Percentiles rank a stretch among this genome's conserved stretches.
Evolutionary conservation across 2,329 filamentous ascomycete species (phyloP).

Genomic region (Trichoderma hamatum): DNA sequence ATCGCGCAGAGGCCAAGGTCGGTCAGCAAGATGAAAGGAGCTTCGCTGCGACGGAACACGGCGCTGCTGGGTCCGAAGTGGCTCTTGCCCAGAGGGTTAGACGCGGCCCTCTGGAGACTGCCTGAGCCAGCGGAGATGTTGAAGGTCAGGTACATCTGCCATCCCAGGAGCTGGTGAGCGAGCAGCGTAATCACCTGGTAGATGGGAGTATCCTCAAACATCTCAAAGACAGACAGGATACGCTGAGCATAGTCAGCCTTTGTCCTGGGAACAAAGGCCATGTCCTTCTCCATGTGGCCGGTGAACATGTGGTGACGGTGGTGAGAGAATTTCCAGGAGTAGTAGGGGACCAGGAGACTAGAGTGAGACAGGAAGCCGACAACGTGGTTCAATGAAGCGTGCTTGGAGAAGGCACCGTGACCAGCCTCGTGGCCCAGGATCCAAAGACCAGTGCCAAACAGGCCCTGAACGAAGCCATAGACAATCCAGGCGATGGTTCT

Average conservation of each 20-base stretch:
- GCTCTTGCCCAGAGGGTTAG: slow-evolving; percentile 44
- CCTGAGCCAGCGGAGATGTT: slow-evolving; percentile 49
- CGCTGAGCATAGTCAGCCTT: slow-evolving; percentile 10
- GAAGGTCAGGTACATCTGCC: slow-evolving; percentile 65
- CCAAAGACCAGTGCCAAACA: slow-evolving; percentile 70
- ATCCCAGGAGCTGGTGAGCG: slow-evolving; percentile 65
- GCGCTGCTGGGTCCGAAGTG: slow-evolving; percentile 65
- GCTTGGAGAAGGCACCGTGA: slow-evolving; percentile 67
- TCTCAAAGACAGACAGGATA: slow-evolving; percentile 47
- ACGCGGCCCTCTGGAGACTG: slow-evolving; percentile 15
- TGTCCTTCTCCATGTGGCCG: slow-evolving; percentile 63
- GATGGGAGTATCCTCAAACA: slow-evolving; percentile 66
- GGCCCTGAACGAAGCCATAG: slow-evolving; percentile 67
- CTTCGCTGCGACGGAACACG: slow-evolving; percentile 62
- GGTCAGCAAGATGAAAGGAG: slow-evolving; percentile 58
- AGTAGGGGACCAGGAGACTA: slow-evolving; percentile 68
- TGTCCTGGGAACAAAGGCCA: slow-evolving; percentile 21
- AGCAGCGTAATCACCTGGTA: slow-evolving; percentile 58
- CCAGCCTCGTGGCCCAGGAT: slow-evolving; percentile 73
- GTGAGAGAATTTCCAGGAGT: slow-evolving; percentile 73
- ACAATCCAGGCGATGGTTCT: slow-evolving; percentile 34
- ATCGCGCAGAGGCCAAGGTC: slow-evolving; percentile 62
- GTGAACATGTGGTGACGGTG: slow-evolving; percentile 70
- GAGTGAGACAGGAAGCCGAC: slow-evolving; percentile 69
- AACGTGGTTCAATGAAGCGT: slow-evolving; percentile 59